These are phyloP conservation scores for Prototheca wickerhamii DNA, from an alignment of 163 green algal genomes.

Conservation along the genomic window DNA sequence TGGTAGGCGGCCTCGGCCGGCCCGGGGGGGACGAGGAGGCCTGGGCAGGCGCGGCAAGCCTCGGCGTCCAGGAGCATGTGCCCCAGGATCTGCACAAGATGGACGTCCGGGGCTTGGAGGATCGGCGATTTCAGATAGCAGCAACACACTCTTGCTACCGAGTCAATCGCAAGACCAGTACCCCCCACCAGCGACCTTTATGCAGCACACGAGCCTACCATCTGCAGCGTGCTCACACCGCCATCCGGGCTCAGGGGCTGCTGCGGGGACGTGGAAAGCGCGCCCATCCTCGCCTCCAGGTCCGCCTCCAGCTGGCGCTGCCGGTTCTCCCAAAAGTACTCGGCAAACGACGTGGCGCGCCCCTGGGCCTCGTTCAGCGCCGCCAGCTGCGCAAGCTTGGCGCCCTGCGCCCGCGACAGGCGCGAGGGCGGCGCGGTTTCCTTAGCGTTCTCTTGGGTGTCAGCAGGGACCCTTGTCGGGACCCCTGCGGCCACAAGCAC, in stretches of 20 bases:
- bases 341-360: slow-evolving; percentile 13
- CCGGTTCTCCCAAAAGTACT: slow-evolving; percentile 31
- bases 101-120: slow-evolving; percentile 1
- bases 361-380: slow-evolving; percentile 19
- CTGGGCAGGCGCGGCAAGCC: background rate
- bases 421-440: too few relatives aligned
- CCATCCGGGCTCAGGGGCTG: too few relatives aligned
- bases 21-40: too few relatives aligned
- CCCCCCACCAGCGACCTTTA: too few relatives aligned
- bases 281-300: slow-evolving; percentile 21
- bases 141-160: background rate
- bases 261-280: background rate
- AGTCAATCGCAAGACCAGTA: too few relatives aligned
- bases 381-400: background rate
- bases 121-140: background rate
- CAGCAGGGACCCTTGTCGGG: too few relatives aligned
- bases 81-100: slow-evolving; percentile 22
- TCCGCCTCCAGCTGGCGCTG: slow-evolving; percentile 37
- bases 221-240: too few relatives aligned
- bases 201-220: too few relatives aligned
- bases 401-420: too few relatives aligned
- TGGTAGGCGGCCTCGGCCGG: too few relatives aligned
- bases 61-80: slow-evolving; percentile 33
- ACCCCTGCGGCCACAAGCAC: too few relatives aligned
- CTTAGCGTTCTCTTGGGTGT: too few relatives aligned